Base-by-base conservation (phyloP, 169 alveolate species). In the Cryptosporidium bovis region DNA sequence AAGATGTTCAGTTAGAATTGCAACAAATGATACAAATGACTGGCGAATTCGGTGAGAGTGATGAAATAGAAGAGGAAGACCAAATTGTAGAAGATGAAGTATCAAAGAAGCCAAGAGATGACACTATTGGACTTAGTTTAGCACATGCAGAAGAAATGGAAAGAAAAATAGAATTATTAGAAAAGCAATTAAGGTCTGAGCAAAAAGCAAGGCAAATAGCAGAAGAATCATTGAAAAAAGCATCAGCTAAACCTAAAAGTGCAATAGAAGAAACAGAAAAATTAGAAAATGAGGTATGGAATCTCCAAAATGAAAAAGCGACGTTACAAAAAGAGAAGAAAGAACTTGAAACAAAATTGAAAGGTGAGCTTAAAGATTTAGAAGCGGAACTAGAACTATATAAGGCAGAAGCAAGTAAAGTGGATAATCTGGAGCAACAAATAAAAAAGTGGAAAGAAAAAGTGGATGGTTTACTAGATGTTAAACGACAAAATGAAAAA, bases 261-360 rank as follows among this genome's bases (percentile, higher is more conserved):
- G 87, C 71, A 36, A 60, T 77, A 44, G 87, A 77, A 31, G 87
- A 77, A 53, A 77, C 87, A 1, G 87, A 77, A 48, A 77, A 77
- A 66, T 62, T 77, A 20, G 87, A 77, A 48, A 77, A 77, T 20
- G 87, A 77, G 58, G 71, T 77, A 18, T 77, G 87, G 87, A 60
- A 40, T 44, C 51, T 77, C 1, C 87, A 77, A n/a, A 77, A 77
- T 50, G 87, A 77, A 60, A 77, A 77, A 62, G 40, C 69, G 4
- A 62, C 58, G 6, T 51, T 77, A 20, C 31, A 46, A 18, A 77
- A 77, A 46, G 87, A 77, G 24, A 77, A 62, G 36, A 77, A 62
- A 24, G 87, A 77, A n/a, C 31, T 77, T 5, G 87, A 77, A 18
- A 20, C 65, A n/a, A 77, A 62, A n/a, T 46, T 60, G 18, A 56